Evolutionary conservation across 2,329 filamentous ascomycete genomes (phyloP).

Genomic region (Pestalotiopsis sp.): DNA sequence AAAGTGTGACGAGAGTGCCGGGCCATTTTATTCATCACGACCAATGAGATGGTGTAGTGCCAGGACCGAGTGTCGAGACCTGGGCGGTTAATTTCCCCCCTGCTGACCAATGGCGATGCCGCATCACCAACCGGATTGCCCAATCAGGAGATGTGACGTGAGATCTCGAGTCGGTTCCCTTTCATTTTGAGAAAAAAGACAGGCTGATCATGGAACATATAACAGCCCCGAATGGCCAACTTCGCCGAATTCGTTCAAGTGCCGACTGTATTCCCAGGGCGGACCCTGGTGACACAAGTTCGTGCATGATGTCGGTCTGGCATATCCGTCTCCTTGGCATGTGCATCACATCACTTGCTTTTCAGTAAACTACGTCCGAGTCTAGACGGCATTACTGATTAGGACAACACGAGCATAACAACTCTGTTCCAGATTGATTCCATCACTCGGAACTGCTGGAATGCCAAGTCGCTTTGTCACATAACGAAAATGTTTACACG

Average conservation of each 20-base stretch:
- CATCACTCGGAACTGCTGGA: too few relatives aligned
- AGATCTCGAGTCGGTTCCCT: background rate
- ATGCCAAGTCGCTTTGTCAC: background rate
- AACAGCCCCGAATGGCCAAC: background rate
- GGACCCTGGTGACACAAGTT: background rate
- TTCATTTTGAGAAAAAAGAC: background rate
- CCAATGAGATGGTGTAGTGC: background rate
- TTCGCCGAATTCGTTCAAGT: background rate
- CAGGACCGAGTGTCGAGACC: background rate
- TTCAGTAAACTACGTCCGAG: too few relatives aligned
- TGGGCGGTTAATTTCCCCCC: constrained; percentile 5
- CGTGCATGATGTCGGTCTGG: background rate
- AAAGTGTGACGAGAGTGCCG: background rate
- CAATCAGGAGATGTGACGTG: constrained; percentile 11
- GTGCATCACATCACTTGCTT: background rate
- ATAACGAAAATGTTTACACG: background rate
- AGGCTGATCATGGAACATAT: background rate
- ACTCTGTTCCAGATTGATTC: background rate
- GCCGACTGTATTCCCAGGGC: background rate
- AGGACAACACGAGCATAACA: too few relatives aligned
- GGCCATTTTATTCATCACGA: background rate
- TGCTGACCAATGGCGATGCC: background rate
- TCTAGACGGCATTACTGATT: too few relatives aligned
- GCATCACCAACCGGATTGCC: background rate
- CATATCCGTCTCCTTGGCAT: background rate